Conservation (phyloP, 1,284 basidiomycete species). For the Cryptococcus hybrid region DNA sequence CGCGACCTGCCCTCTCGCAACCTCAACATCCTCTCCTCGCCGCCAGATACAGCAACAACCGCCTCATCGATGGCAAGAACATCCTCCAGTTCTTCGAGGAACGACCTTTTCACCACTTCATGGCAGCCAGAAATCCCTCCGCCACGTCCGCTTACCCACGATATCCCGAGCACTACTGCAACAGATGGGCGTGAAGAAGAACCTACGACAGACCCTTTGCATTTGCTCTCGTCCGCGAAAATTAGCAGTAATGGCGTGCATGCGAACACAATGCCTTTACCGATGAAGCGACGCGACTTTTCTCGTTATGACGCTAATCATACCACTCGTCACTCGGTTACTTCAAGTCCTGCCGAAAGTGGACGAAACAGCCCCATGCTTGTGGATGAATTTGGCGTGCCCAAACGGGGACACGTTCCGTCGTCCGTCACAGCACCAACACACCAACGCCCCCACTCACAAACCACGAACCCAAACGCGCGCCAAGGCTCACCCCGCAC, state of each 20-base stretch:
- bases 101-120: conserved; percentile 34
- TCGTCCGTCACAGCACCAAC: no score
- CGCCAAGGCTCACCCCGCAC: conserved; percentile 23
- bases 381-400: conserved; percentile 12
- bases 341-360: no score
- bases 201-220: neutral
- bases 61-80: neutral
- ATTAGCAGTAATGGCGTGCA: neutral
- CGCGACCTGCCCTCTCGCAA: conserved; percentile 6
- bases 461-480: no score
- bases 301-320: no score
- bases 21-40: conserved; percentile 1
- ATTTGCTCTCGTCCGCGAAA: neutral
- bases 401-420: no score
- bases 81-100: conserved; percentile 22
- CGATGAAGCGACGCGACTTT: conserved; percentile 1
- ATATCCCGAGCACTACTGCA: neutral
- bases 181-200: neutral
- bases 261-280: conserved; percentile 5
- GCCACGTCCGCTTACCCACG: conserved; percentile 12
- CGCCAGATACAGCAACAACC: neutral
- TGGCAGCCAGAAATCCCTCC: conserved; percentile 30
- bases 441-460: no score
- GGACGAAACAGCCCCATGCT: no score
- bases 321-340: no score